Evolutionary conservation across 176 grass and related monocot species (phyloP), one percentile per base, ranked within the genome.

Genomic region (Phoenix roebelenii): DNA sequence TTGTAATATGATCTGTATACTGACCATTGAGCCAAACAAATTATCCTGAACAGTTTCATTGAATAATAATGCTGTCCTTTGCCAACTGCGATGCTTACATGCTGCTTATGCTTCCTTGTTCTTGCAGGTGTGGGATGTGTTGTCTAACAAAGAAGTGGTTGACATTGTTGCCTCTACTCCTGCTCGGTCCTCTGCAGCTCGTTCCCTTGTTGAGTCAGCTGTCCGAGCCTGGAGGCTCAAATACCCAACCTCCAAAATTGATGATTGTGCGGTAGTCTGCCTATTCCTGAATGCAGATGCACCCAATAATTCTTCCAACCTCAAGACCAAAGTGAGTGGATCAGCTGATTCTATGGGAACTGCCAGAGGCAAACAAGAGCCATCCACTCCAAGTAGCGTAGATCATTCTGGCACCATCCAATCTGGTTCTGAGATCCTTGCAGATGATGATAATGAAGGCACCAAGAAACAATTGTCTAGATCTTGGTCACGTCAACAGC

Each of bases 81-180:
- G 2, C 35, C 35, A 6, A 44, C 10, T 44, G 35, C 5, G 3
- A 44, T 12, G 35, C 35, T 3, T 44, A 44, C 35, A 14, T 44
- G 35, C 7, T 3, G 2, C 10, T 44, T 9, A 44, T 44, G 9
- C 35, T 44, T 1, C 1, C 1, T 44, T 44, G 10, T 17, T 67
- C 22, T 75, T n/a, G 62, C 67, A 90, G 87, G 82, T 86, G 2
- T 90, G 87, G 87, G 87, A 90, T 76, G 87, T 90, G 7, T 57
- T 90, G 29, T 76, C 87, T 51, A 90, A 90, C 59, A 71, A 82
- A 49, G 87, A 86, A 73, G 87, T 85, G 23, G 75, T 90, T 25
- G 71, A 90, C 61, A 58, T 76, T 39, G 71, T 90, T 58, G 78
- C 78, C 24, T 76, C 74, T 3, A 77, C 78, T n/a, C 80, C 75